These are phyloP conservation scores for Phytophthora litchii DNA, from an alignment of 352 stramenopile species.

Conservation along the genomic window DNA sequence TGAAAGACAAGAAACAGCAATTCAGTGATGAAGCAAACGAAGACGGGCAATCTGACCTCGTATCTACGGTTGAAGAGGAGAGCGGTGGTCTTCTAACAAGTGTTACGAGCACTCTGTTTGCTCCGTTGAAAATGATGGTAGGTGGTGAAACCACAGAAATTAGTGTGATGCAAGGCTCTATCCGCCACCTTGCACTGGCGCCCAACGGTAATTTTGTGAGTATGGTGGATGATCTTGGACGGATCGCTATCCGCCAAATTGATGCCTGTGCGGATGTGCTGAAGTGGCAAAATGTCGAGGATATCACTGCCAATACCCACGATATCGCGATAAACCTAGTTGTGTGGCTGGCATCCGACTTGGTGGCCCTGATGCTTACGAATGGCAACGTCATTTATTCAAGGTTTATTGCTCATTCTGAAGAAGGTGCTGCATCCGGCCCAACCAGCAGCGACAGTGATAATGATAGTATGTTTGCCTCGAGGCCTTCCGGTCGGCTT, in stretches of 20 bases:
- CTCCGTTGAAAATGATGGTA: constrained; percentile 51
- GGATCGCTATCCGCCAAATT: constrained; percentile 64
- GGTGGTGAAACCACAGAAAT: constrained; percentile 24
- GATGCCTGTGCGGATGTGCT: constrained; percentile 63
- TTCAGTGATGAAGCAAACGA: constrained; percentile 1
- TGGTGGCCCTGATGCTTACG: constrained; percentile 30
- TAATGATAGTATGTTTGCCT: constrained; percentile 7
- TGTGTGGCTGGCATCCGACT: constrained; percentile 32
- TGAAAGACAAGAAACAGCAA: constrained; percentile 32
- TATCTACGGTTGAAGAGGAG: constrained; percentile 5
- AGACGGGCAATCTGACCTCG: background rate
- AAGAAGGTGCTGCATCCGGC: constrained; percentile 11
- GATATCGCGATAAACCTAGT: constrained; percentile 18
- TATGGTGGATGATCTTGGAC: constrained; percentile 55
- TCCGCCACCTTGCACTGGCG: constrained; percentile 51
- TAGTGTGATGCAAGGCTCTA: constrained; percentile 36
- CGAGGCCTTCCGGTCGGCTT: constrained; percentile 11
- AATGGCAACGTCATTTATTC: constrained; percentile 26
- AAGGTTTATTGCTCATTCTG: constrained; percentile 14
- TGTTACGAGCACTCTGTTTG: constrained; percentile 35
- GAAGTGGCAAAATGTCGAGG: constrained; percentile 53
- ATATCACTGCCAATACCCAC: background rate
- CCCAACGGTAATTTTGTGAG: constrained; percentile 55
- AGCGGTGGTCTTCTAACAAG: constrained; percentile 26
- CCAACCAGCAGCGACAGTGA: constrained; percentile 18